Base-by-base conservation (phyloP, 495 filamentous ascomycete species). In the Lasiosphaeria hispida region DNA sequence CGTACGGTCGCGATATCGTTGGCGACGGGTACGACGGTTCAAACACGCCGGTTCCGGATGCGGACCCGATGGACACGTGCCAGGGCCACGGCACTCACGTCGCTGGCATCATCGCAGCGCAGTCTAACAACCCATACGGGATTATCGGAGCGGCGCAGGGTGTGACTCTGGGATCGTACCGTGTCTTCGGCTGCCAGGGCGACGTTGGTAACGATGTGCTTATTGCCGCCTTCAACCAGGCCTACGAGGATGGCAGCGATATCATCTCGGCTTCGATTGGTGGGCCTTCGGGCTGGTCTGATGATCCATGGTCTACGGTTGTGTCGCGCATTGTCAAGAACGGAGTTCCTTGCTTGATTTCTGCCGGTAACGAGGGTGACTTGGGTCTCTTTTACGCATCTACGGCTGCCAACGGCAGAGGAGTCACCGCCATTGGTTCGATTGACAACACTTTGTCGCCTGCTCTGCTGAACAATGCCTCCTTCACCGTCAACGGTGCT, bases 231-330 rank as follows among this genome's bases (percentile, higher is more conserved):
- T 80, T 78, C 55, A 74, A 77, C 57, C 65, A 62, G 62, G 80
- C 79, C 13, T 81, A 73, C 50, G 74, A 81, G 47, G 78, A 73
- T 40, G 77, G 77, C 10, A 74, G 74, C 10, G 76, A 82, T 53
- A 74, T 83, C 59, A 83, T 83, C 58, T 77, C 77, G 41, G 74
- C 76, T 10, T 80, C 77, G 7, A 73, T 81, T 36, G 79, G 76
- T 14, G 69, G 70, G 1, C 65, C 74, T 19, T 72, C 65, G 0
- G 78, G 77, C 5, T 82, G 78, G 77, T 69, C 69, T 1, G 76
- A 81, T 57, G 73, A 77, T 44, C 72, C 76, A 6, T 77, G 74
- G 72, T 65, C 75, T 9, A 70, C 71, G 14, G 75, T 70, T 7
- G 73, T 76, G 13, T 73, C 71, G 38, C 71, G 75, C 23, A 79